Evolutionary conservation across 768 basidiomycete genomes (phyloP).

Genomic region (Nidularia sp.): DNA sequence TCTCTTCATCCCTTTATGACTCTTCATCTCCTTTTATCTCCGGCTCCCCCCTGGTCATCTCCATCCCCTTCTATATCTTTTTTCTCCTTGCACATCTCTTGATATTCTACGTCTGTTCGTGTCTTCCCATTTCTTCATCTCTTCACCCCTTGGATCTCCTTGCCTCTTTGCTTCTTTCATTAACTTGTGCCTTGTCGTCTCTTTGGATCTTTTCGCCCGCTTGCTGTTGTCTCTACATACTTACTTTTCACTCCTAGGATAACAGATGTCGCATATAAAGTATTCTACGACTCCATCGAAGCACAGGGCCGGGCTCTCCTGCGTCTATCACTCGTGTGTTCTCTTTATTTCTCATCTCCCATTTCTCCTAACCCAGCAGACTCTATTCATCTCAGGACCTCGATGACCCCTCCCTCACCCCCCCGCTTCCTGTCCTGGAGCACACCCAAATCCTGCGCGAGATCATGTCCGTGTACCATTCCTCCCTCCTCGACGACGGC

Average conservation of each 20-base stretch:
- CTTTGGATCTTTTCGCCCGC: no score
- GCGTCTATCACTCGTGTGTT: constrained; percentile 49
- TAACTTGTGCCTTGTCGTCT: no score
- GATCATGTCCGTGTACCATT: constrained; percentile 85
- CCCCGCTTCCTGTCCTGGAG: constrained; percentile 78
- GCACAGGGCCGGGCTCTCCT: constrained; percentile 70
- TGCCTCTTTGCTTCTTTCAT: no score
- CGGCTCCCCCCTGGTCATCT: no score
- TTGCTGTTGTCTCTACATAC: no score
- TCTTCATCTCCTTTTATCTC: no score
- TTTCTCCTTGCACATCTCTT: no score
- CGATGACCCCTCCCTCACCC: constrained; percentile 66
- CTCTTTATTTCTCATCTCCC: neutral
- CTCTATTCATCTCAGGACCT: constrained; percentile 39
- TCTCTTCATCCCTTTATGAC: no score
- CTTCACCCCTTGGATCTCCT: no score
- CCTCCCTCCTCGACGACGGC: constrained; percentile 73
- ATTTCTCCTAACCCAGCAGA: constrained; percentile 9
- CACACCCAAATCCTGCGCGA: constrained; percentile 82
- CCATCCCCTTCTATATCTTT: no score
- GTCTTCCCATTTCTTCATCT: no score
- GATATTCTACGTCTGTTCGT: no score
- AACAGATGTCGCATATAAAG: constrained; percentile 72
- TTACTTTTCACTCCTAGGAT: constrained; percentile 44
- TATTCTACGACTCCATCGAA: constrained; percentile 87